These are phyloP conservation scores for Magnusiomyces clavatus DNA, from an alignment of 1,139 yeast species.

Conservation along the genomic window DNA sequence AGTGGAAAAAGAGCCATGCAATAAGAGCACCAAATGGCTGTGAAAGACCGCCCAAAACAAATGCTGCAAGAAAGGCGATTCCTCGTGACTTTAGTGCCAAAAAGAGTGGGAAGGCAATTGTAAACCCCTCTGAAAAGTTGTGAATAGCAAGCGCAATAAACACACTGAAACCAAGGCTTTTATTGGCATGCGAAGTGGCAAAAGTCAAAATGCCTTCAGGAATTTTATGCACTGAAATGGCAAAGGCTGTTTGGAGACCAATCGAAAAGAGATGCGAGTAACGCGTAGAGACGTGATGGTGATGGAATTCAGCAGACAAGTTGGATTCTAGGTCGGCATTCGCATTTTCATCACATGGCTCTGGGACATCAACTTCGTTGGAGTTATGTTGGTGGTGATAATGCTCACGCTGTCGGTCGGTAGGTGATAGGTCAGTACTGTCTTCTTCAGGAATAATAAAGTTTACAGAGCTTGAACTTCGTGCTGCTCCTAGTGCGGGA, in stretches of 20 bases:
- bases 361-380: not conserved
- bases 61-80: slow-evolving; percentile 58
- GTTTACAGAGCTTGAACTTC: too few species aligned
- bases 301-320: slow-evolving; percentile 40
- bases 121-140: slow-evolving; percentile 91
- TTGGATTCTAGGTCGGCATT: slow-evolving; percentile 17
- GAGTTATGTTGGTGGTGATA: too few species aligned
- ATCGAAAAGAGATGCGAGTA: slow-evolving; percentile 70
- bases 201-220: slow-evolving; percentile 93
- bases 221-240: slow-evolving; percentile 79
- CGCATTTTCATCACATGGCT: slow-evolving; percentile 12
- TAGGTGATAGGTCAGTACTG: too few species aligned
- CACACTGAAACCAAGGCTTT: slow-evolving; percentile 66
- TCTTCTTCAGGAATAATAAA: too few species aligned
- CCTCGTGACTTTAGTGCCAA: slow-evolving; percentile 57
- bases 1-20: slow-evolving; percentile 53
- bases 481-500: too few species aligned
- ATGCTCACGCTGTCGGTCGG: too few species aligned
- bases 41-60: slow-evolving; percentile 69
- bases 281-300: slow-evolving; percentile 75
- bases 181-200: slow-evolving; percentile 69
- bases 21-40: slow-evolving; percentile 85
- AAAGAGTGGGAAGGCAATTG: slow-evolving; percentile 86
- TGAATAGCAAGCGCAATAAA: slow-evolving; percentile 81
- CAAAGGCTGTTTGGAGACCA: slow-evolving; percentile 84